Conservation (phyloP, 495 filamentous ascomycete genomes). For the Talaromyces ruber region DNA sequence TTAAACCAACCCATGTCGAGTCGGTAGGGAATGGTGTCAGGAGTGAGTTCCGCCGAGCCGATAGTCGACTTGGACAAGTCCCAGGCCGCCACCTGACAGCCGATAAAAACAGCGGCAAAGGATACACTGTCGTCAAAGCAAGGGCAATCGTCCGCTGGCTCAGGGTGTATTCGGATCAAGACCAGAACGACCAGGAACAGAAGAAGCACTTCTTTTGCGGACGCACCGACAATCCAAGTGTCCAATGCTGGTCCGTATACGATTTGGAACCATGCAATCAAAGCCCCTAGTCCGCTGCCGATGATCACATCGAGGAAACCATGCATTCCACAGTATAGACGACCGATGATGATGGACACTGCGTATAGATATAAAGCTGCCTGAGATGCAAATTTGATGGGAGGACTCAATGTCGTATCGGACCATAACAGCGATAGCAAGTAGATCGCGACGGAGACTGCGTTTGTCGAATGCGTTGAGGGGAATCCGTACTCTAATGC, state of each 20-base stretch:
- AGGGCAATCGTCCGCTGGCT: constrained; percentile 93
- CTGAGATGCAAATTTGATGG: constrained; percentile 52
- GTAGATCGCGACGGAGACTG: constrained; percentile 88
- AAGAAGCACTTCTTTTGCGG: constrained; percentile 46
- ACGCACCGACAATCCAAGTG: constrained; percentile 43
- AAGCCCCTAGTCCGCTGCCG: constrained; percentile 65
- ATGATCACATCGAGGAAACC: constrained; percentile 85
- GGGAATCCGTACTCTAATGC: constrained; percentile 96
- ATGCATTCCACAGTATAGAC: constrained; percentile 97
- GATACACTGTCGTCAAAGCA: constrained; percentile 96
- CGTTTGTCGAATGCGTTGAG: constrained; percentile 94
- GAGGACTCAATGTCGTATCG: constrained; percentile 37
- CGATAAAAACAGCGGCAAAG: constrained; percentile 83
- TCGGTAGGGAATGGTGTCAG: constrained; percentile 56
- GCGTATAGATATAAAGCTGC: constrained; percentile 70
- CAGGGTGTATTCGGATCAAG: constrained; percentile 83
- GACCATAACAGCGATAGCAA: constrained; percentile 56
- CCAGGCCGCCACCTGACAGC: constrained; percentile 72
- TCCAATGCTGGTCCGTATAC: constrained; percentile 61
- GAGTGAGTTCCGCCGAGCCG: constrained; percentile 49
- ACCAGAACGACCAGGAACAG: constrained; percentile 57
- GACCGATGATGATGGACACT: constrained; percentile 79
- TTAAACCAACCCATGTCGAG: constrained; percentile 54
- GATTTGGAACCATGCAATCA: constrained; percentile 61
- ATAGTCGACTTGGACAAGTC: constrained; percentile 53